Evolutionary conservation across 2,329 filamentous ascomycete genomes (phyloP), one percentile per base, ranked within the genome.

Genomic region (Penicillium sp.): DNA sequence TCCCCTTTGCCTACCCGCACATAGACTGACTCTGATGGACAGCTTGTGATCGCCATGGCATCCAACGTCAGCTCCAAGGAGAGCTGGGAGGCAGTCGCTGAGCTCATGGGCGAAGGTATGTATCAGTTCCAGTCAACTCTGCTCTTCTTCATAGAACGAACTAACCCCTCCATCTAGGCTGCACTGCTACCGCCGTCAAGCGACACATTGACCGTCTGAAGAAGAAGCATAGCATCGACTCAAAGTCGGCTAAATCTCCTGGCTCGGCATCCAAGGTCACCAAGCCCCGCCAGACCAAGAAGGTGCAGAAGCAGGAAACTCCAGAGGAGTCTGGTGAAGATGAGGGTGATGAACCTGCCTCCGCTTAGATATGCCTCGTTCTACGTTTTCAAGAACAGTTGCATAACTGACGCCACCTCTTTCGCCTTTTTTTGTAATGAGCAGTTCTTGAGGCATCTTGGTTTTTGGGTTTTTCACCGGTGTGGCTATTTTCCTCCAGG

Each of bases 131-230:
- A 3, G 4, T 20, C 3, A 26, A 9, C 24, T 26, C 24, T 26
- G 9, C 24, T 9, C 11, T 5, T 27, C 3, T 9, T 11, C 10
- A 37, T 22, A 9, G 16, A 16, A 16, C n/a, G 3, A 32, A 14
- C n/a, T 32, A 6, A 32, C 10, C 29, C 6, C 3, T 35, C 13
- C 2, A 23, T 10, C 6, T 22, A 64, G 62, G 50, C 0, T 61
- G 59, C 35, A 63, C 55, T 9, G 23, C 46, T 14, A 54, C 47
- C 8, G 59, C 61, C 0, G 32, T 62, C 5, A 52, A 59, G 40
- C 59, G 58, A 36, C 50, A 60, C 10, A 47, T 65, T 9, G 42
- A 46, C n/a, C 54, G 52, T 4, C 34, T 64, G 0, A 52, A 51
- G 22, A 53, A 54, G 1, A 53, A 51, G 28, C 49, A 47, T 26